These are phyloP conservation scores for Cucumis melo DNA, from an alignment of 306 rosid genomes.

Conservation along the genomic window DNA sequence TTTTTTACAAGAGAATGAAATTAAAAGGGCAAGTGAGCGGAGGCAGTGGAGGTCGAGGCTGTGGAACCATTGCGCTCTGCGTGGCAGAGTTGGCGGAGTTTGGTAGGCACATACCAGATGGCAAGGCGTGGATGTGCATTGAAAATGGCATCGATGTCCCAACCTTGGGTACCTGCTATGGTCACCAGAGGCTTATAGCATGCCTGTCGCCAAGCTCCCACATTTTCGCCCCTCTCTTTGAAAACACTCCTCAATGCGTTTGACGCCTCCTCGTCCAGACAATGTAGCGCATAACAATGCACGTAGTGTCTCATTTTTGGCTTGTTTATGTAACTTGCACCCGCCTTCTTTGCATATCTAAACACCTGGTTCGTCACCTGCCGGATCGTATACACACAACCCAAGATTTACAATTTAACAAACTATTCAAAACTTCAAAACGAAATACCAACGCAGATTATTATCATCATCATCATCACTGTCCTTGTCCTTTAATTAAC, in stretches of 20 bases:
- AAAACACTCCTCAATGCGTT: slow-evolving; percentile 47
- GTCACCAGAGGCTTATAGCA: slow-evolving; percentile 75
- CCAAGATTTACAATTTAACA: not conserved
- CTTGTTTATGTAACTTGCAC: slow-evolving; percentile 92
- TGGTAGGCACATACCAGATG: slow-evolving; percentile 88
- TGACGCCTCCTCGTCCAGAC: slow-evolving; percentile 66
- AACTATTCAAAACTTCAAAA: not conserved
- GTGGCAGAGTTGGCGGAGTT: slow-evolving; percentile 89
- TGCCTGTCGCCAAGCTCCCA: slow-evolving; percentile 82
- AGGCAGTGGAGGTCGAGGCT: slow-evolving; percentile 42
- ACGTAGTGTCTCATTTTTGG: slow-evolving; percentile 98
- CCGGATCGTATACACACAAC: not conserved
- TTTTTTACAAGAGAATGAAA: not conserved
- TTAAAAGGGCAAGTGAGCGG: slow-evolving; percentile 25
- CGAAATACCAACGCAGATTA: not conserved
- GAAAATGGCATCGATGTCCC: slow-evolving; percentile 95
- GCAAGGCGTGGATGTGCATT: slow-evolving; percentile 69
- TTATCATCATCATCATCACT: not conserved
- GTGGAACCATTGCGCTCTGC: slow-evolving; percentile 51
- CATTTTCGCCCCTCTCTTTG: slow-evolving; percentile 78
- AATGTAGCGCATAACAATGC: slow-evolving; percentile 85
- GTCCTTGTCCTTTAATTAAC: not conserved
- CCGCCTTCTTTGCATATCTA: slow-evolving; percentile 74
- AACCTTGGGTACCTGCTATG: slow-evolving; percentile 63
- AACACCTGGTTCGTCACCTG: slow-evolving; percentile 90